Evolutionary conservation across 768 basidiomycete species (phyloP), one percentile per base, ranked within the genome.

Genomic region (Gelatoporia subvermispora): DNA sequence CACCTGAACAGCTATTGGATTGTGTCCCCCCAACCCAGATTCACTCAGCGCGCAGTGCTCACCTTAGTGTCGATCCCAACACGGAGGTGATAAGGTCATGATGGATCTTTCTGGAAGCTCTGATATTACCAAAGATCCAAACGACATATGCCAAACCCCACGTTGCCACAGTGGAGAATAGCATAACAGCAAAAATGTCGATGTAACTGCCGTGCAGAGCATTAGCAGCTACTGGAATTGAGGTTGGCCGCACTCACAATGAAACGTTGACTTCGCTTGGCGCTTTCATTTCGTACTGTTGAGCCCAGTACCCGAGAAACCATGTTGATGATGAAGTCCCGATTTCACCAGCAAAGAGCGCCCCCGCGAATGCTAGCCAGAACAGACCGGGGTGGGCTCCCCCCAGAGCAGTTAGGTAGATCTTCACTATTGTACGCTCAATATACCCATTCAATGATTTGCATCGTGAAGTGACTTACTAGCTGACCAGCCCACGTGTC

Each of bases 251-350:
- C 20, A 62, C 67, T 52, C 37, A 68, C 64, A 59, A 62, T n/a
- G 49, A 16, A 9, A 69, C 68, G 4, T 55, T 43, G 16, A 72
- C 66, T 16, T 68, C 59, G 13, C 44, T 28, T 15, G 62, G 51
- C n/a, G 53, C 51, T 9, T 52, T 56, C 5, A 44, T 41, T 23
- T 68, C 64, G 48, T 70, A 70, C 48, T 68, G 63, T 3, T 55
- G 47, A 9, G 68, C 62, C 68, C 68, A 69, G 37, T 62, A 62
- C 7, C 69, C 71, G 3, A 71, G 58, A 48, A 60, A 68, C 62
- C 67, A 71, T 13, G 61, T 62, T 45, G 66, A 60, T 11, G 61
- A 7, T 20, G 58, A 52, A 23, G 38, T 41, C 5, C 56, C 21
- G n/a, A 57, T 22, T 18, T 51, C 53, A 42, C 47, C 48, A 3